Evolutionary conservation across 169 alveolate genomes (phyloP).

Genomic region (Miamiensis avidus): DNA sequence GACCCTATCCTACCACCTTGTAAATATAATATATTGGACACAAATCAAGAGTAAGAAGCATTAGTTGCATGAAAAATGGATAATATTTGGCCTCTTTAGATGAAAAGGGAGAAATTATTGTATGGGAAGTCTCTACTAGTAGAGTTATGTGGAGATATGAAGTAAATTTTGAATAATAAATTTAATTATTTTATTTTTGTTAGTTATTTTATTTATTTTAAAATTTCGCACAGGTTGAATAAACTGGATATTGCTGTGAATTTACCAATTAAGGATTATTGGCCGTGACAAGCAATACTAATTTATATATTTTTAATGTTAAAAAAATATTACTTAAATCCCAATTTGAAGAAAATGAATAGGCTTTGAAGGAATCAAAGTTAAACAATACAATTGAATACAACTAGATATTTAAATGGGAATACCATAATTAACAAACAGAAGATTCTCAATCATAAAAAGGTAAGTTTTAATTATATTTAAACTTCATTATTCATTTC

Average conservation of each 20-base stretch:
- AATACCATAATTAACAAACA: background rate
- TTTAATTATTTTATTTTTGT: background rate
- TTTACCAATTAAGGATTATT: background rate
- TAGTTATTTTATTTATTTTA: too few relatives aligned
- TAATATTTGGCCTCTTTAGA: slow-evolving; percentile 79
- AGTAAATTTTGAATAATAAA: background rate
- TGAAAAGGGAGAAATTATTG: slow-evolving; percentile 57
- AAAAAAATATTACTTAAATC: too few relatives aligned
- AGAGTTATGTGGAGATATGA: slow-evolving; percentile 28
- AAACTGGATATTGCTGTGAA: background rate
- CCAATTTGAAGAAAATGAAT: slow-evolving; percentile 14
- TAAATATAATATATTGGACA: slow-evolving; percentile 79
- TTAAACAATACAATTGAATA: slow-evolving; percentile 1
- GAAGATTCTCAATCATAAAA: slow-evolving; percentile 1
- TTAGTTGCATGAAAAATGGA: slow-evolving; percentile 73
- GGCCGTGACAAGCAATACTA: background rate
- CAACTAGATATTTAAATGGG: slow-evolving; percentile 15
- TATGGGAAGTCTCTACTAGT: slow-evolving; percentile 24
- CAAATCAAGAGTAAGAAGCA: slow-evolving; percentile 66
- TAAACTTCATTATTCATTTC: too few relatives aligned
- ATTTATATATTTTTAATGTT: too few relatives aligned
- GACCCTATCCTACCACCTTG: slow-evolving; percentile 89
- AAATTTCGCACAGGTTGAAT: background rate
- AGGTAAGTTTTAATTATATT: background rate
- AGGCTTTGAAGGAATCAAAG: background rate